phyloP scores from a whole-genome alignment of 768 basidiomycete species.

The Tulasnella sp. region DNA sequence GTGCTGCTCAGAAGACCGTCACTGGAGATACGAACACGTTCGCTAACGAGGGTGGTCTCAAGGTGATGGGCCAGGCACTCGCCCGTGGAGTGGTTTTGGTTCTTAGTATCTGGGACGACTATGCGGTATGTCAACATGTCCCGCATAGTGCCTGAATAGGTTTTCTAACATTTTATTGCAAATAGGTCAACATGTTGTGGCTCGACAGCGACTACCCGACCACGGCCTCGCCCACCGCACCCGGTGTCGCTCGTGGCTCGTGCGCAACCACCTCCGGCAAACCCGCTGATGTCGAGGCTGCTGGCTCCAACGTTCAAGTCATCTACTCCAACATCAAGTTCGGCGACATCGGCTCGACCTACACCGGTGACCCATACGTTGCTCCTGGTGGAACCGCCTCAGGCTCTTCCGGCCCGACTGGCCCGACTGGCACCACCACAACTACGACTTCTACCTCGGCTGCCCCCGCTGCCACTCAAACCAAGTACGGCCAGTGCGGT shows the following conservation, averaged over 20 bases:
- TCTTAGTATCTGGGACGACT: constrained; percentile 46
- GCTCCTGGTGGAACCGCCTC: background rate
- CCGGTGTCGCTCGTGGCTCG: constrained; percentile 14
- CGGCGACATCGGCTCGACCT: constrained; percentile 13
- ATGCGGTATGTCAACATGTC: too few relatives aligned
- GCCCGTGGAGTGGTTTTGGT: constrained; percentile 40
- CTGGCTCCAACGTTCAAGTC: constrained; percentile 4
- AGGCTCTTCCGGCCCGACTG: background rate
- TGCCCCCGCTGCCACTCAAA: background rate
- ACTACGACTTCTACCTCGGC: constrained; percentile 1
- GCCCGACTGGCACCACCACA: background rate
- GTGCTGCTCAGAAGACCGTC: constrained; percentile 21
- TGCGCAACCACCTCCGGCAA: constrained; percentile 17
- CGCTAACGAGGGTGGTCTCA: constrained; percentile 34
- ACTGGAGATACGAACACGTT: constrained; percentile 39
- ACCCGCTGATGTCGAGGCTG: constrained; percentile 14
- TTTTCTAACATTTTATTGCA: too few relatives aligned
- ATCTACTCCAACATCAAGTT: constrained; percentile 19
- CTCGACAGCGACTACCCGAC: constrained; percentile 43
- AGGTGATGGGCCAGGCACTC: constrained; percentile 29
- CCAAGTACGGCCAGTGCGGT: constrained; percentile 15
- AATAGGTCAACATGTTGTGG: constrained; percentile 48
- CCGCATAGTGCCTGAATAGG: too few relatives aligned
- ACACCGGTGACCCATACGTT: constrained; percentile 6
- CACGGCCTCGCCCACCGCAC: background rate